Base-by-base conservation (phyloP, 805 yeast species). In the Nadsonia fulvescens region DNA sequence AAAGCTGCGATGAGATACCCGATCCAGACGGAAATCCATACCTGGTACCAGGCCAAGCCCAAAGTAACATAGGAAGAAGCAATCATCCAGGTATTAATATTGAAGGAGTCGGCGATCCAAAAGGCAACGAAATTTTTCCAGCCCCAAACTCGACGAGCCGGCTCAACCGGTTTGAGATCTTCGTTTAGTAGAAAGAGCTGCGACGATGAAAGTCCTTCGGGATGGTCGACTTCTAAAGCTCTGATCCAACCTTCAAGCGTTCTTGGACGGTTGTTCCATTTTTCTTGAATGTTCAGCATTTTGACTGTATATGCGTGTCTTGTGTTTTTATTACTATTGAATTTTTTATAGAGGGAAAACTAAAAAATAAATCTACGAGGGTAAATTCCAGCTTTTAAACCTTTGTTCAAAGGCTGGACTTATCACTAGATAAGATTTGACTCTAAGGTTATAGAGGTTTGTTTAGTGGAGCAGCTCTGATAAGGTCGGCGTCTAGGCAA, bases 91-190 rank as follows among this genome's bases (percentile, higher is more conserved):
- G 93, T 78, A 47, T 77, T 79, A 44, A 81, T 69, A 51, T 81
- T 81, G 54, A 81, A 77, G 16, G 92, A 70, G 46, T 81, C 94
- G 0, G 93, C 81, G 31, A 81, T 49, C 94, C 94, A 81, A 40
- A 77, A 75, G 36, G 65, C 68, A 8, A 75, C 70, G 44, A 54
- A 81, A 47, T 79, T 77, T 48, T 57, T 70, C 91, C 92, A 77
- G 15, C 65, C 53, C 94, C 94, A 81, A n/a, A 64, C 62, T 41
- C 93, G 59, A 40, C 92, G 66, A 3, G 53, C 63, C 9, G 51
- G 58, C 43, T 78, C 86, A 3, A 79, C 81, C 0, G 93, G 93
- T 36, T 67, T 64, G 40, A 81, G 58, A 52, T 81, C 94, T 37
- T 61, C 58, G 49, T 79, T 79, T 43, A 61, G 64, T 19, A 81